Conservation (phyloP, 768 basidiomycete species). For the Tricholoma hemisulphureum region DNA sequence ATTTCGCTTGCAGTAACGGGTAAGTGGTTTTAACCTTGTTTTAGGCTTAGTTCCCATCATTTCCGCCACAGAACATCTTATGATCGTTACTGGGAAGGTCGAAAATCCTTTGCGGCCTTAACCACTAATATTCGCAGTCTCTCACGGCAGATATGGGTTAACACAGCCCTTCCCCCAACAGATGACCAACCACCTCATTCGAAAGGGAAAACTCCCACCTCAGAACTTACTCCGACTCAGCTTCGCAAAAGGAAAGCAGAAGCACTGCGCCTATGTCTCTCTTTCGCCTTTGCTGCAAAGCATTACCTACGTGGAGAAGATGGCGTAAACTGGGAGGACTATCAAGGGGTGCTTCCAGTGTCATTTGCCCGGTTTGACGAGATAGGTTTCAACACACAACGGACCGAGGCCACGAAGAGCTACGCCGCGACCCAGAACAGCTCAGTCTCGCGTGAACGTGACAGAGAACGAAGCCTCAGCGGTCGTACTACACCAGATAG, state of each 20-base stretch:
- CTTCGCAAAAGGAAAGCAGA: slow-evolving; percentile 68
- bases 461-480: slow-evolving; percentile 23
- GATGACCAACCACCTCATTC: slow-evolving; percentile 41
- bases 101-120: slow-evolving; percentile 76
- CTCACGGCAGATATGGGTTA: slow-evolving; percentile 76
- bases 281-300: slow-evolving; percentile 74
- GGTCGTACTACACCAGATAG: slow-evolving; percentile 37
- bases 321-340: slow-evolving; percentile 68
- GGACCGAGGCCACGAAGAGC: slow-evolving; percentile 29
- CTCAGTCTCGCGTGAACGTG: slow-evolving; percentile 18
- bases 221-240: slow-evolving; percentile 47
- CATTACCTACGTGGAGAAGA: slow-evolving; percentile 86
- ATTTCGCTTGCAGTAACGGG: slow-evolving; percentile 54
- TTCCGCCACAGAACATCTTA: slow-evolving; percentile 64
- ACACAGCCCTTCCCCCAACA: slow-evolving; percentile 62
- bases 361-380: slow-evolving; percentile 53
- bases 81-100: slow-evolving; percentile 85
- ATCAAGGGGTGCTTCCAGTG: slow-evolving; percentile 61
- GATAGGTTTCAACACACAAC: slow-evolving; percentile 37
- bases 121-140: slow-evolving; percentile 76
- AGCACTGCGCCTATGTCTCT: slow-evolving; percentile 61
- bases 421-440: slow-evolving; percentile 43
- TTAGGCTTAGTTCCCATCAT: neutral
- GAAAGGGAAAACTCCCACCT: slow-evolving; percentile 53
- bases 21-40: slow-evolving; percentile 27